Percentiles rank a stretch among this genome's conserved stretches.
These are phyloP conservation scores for Talaromyces ruber DNA, from an alignment of 495 filamentous ascomycete species.

Conservation along the genomic window DNA sequence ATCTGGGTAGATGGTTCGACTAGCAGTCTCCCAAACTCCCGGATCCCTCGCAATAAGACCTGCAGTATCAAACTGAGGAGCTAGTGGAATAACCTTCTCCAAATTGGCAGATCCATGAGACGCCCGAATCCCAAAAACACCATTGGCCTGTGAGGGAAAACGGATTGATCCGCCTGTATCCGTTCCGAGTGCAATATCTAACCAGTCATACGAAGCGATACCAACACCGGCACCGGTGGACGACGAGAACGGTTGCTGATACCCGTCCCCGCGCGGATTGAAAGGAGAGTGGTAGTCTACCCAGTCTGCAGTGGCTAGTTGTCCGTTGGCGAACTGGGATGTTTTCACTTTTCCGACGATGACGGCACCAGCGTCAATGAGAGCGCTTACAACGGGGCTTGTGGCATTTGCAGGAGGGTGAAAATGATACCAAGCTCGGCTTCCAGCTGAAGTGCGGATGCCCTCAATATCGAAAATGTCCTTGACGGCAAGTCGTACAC, in stretches of 20 bases:
- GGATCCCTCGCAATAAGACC: conserved; percentile 42
- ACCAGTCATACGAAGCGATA: conserved; percentile 30
- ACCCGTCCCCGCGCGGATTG: conserved; percentile 36
- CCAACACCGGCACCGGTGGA: conserved; percentile 30
- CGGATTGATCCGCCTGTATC: conserved; percentile 38
- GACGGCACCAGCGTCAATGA: conserved; percentile 36
- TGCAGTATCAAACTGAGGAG: conserved; percentile 35
- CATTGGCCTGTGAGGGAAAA: conserved; percentile 23
- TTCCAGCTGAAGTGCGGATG: conserved; percentile 30
- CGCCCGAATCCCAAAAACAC: conserved; percentile 26
- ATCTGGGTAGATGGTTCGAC: conserved; percentile 34
- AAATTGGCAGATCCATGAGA: conserved; percentile 14
- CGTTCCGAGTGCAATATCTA: conserved; percentile 37
- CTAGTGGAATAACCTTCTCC: conserved; percentile 33
- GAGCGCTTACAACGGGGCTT: conserved; percentile 22
- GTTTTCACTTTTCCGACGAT: conserved; percentile 41
- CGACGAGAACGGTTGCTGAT: conserved; percentile 29
- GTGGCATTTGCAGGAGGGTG: conserved; percentile 24
- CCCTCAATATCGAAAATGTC: conserved; percentile 38
- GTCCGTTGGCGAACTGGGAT: conserved; percentile 35
- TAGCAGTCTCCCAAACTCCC: conserved; percentile 33
- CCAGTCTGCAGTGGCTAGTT: conserved; percentile 29
- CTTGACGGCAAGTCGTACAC: conserved; percentile 33
- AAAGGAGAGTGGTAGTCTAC: conserved; percentile 34
- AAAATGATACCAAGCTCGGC: conserved; percentile 28